Evolutionary conservation across 1,284 basidiomycete genomes (phyloP).

Genomic region (Apiotrichum veenhuisii): DNA sequence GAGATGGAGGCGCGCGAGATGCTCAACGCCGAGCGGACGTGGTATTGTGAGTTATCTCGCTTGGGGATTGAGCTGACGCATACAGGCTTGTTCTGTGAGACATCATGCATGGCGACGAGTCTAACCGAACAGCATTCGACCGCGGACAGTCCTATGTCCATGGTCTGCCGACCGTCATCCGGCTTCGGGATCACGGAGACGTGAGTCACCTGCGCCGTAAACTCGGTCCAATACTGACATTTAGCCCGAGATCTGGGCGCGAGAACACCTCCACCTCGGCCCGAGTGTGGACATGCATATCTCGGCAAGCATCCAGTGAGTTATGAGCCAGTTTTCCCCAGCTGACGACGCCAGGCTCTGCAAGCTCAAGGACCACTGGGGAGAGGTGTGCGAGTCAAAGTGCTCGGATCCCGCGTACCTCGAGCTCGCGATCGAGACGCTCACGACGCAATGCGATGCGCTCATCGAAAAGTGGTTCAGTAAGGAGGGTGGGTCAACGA

Average conservation of each 20-base stretch:
- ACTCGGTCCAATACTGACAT: background rate
- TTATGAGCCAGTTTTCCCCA: background rate
- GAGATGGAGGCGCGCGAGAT: constrained; percentile 29
- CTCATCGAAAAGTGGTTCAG: constrained; percentile 30
- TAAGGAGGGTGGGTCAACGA: constrained; percentile 27
- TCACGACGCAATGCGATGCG: constrained; percentile 25
- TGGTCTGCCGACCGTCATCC: constrained; percentile 29
- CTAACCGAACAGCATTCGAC: constrained; percentile 26
- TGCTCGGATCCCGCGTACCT: constrained; percentile 23
- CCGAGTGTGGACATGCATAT: constrained; percentile 36
- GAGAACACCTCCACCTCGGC: constrained; percentile 31
- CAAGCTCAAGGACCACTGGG: constrained; percentile 39
- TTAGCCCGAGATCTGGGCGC: constrained; percentile 32
- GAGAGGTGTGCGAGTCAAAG: constrained; percentile 25
- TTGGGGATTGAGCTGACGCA: background rate
- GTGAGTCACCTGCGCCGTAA: constrained; percentile 17
- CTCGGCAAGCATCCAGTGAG: constrained; percentile 34
- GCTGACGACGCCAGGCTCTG: constrained; percentile 22
- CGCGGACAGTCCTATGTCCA: constrained; percentile 28
- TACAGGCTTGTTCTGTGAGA: constrained; percentile 30
- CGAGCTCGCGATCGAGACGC: constrained; percentile 31
- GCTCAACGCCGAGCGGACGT: constrained; percentile 37
- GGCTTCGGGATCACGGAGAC: constrained; percentile 28
- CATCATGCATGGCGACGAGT: background rate
- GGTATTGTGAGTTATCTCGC: constrained; percentile 30